phyloP scores from a whole-genome alignment of 2,329 filamentous ascomycete genomes.

The Aureobasidium zeae region DNA sequence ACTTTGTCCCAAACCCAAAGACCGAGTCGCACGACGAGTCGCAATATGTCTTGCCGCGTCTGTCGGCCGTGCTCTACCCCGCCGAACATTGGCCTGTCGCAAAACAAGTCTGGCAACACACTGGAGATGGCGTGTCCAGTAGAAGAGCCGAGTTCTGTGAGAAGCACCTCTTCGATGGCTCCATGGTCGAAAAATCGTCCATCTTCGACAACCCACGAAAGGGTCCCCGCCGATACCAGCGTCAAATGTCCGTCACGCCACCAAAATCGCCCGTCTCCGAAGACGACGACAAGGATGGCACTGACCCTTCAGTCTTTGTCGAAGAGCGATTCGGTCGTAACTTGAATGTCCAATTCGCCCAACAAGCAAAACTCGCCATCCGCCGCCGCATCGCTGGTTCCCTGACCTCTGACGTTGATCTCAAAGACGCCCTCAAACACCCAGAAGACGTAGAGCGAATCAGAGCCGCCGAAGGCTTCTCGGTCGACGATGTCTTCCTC shows the following conservation, averaged over 20 bases:
- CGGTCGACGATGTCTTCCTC: constrained; percentile 80
- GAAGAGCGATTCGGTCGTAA: constrained; percentile 94
- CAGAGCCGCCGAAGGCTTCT: constrained; percentile 51
- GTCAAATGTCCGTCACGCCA: constrained; percentile 41
- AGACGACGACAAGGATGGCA: constrained; percentile 29
- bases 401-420: constrained; percentile 61
- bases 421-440: constrained; percentile 47
- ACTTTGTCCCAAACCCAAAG: constrained; percentile 54
- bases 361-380: constrained; percentile 77
- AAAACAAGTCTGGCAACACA: constrained; percentile 98
- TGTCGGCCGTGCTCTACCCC: constrained; percentile 57
- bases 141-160: constrained; percentile 85
- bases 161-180: constrained; percentile 59
- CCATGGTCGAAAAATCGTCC: constrained; percentile 46
- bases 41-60: constrained; percentile 35
- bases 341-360: constrained; percentile 66
- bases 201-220: constrained; percentile 41
- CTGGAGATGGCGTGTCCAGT: constrained; percentile 85
- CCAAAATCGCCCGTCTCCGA: constrained; percentile 20
- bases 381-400: constrained; percentile 81
- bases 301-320: constrained; percentile 71
- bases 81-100: constrained; percentile 58
- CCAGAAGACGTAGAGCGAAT: constrained; percentile 31
- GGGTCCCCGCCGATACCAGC: constrained; percentile 74
- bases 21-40: constrained; percentile 41